A percentile compares a stretch with the other conserved stretches of the same genome.
Conservation (phyloP, 345 rosid species). For the Salix dunnii region DNA sequence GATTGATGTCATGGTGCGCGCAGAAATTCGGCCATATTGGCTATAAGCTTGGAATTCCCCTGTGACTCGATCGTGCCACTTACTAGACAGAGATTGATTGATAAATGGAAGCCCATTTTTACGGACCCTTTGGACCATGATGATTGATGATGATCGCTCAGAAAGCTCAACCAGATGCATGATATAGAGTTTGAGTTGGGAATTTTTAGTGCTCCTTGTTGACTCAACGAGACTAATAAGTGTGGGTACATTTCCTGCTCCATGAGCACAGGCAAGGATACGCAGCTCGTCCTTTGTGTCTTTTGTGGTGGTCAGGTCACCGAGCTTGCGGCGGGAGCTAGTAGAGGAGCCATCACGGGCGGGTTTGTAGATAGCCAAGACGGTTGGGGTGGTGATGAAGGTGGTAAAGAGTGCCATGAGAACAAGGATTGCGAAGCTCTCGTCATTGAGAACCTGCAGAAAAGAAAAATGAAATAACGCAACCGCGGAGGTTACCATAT, state of each 20-base stretch:
- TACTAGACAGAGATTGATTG: conserved; percentile 10
- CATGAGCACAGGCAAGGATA: conserved; percentile 36
- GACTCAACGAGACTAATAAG: conserved; percentile 30
- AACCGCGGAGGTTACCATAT: no score
- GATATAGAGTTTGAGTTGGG: conserved; percentile 23
- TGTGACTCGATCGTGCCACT: conserved; percentile 5
- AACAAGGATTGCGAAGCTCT: conserved; percentile 40
- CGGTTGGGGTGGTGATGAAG: conserved; percentile 39
- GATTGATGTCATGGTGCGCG: conserved; percentile 29
- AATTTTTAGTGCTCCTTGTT: conserved; percentile 10
- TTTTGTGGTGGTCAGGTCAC: background rate
- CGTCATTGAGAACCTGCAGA: conserved; percentile 40
- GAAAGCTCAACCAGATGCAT: conserved; percentile 41
- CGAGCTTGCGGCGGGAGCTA: background rate
- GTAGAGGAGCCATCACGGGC: background rate
- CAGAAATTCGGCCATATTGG: conserved; percentile 10
- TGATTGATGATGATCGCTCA: conserved; percentile 32
- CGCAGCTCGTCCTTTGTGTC: conserved; percentile 15
- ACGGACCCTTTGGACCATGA: conserved; percentile 37
- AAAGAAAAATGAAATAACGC: background rate
- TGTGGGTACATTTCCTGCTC: conserved; percentile 28
- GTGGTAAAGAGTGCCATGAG: conserved; percentile 46
- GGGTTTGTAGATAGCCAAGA: conserved; percentile 37
- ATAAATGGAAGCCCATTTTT: conserved; percentile 33
- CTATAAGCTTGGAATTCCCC: conserved; percentile 19